Conservation (phyloP, 1,139 yeast species). For the Kurtzmaniella quercitrusa region DNA sequence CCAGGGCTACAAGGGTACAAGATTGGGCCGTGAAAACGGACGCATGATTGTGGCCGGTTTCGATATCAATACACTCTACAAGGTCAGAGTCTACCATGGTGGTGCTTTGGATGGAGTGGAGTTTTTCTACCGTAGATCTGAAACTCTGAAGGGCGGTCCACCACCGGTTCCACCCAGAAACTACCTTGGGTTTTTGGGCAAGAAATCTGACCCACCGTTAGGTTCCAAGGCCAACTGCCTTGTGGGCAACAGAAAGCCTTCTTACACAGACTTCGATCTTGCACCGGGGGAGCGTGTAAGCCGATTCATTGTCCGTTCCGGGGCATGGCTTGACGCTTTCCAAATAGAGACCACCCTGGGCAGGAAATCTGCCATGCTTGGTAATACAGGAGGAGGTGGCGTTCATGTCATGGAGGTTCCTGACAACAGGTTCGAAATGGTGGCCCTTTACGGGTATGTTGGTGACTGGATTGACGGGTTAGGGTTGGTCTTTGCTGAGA, state of each 20-base stretch:
- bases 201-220: background rate
- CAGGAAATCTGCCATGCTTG: slow-evolving; percentile 48
- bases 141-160: slow-evolving; percentile 7
- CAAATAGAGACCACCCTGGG: slow-evolving; percentile 61
- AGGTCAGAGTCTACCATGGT: slow-evolving; percentile 65
- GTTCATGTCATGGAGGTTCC: slow-evolving; percentile 59
- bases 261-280: slow-evolving; percentile 54
- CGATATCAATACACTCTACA: slow-evolving; percentile 28
- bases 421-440: slow-evolving; percentile 42
- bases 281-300: slow-evolving; percentile 53
- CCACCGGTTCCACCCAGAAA: slow-evolving; percentile 49
- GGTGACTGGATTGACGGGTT: slow-evolving; percentile 71
- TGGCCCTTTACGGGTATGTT: slow-evolving; percentile 66
- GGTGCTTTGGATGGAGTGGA: slow-evolving; percentile 72
- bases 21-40: slow-evolving; percentile 32
- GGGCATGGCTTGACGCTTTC: slow-evolving; percentile 87
- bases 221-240: slow-evolving; percentile 10
- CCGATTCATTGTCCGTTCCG: slow-evolving; percentile 64
- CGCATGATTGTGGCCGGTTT: slow-evolving; percentile 22
- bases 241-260: slow-evolving; percentile 60
- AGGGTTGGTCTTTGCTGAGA: slow-evolving; percentile 50
- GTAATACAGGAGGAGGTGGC: slow-evolving; percentile 68
- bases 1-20: slow-evolving; percentile 44
- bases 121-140: slow-evolving; percentile 16
- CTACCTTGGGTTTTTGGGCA: slow-evolving; percentile 27